A percentile compares a stretch with the other conserved stretches of the same genome.
phyloP scores from a whole-genome alignment of 768 basidiomycete species.

The Phylloporus arenicola region DNA sequence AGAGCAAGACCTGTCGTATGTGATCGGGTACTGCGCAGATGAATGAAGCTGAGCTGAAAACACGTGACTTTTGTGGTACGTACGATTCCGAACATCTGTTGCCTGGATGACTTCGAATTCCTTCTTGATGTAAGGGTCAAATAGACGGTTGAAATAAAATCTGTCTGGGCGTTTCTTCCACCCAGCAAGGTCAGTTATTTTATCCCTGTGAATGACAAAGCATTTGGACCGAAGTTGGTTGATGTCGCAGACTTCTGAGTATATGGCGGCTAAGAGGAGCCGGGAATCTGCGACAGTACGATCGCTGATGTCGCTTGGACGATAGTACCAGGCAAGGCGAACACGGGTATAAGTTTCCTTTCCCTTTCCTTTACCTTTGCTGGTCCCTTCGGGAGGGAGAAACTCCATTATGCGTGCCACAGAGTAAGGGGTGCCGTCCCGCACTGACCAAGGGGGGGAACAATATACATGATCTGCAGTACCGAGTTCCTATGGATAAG shows the following conservation, averaged over 20 bases:
- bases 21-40: constrained; percentile 65
- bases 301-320: constrained; percentile 92
- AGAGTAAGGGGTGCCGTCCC: constrained; percentile 93
- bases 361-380: constrained; percentile 61
- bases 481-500: constrained; percentile 27
- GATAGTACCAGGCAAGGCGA: constrained; percentile 93
- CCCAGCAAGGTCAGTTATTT: constrained; percentile 85
- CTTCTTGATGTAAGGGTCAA: constrained; percentile 96
- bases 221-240: constrained; percentile 90
- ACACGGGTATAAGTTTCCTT: constrained; percentile 75
- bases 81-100: constrained; percentile 83
- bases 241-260: constrained; percentile 93
- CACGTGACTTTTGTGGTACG: constrained; percentile 31
- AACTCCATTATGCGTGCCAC: constrained; percentile 98
- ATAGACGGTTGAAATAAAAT: constrained; percentile 94
- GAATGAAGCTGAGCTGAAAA: constrained; percentile 10
- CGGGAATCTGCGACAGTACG: constrained; percentile 87
- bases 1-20: constrained; percentile 69
- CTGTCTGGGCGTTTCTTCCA: constrained; percentile 94
- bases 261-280: constrained; percentile 90
- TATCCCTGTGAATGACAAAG: constrained; percentile 91
- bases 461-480: constrained; percentile 91
- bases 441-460: constrained; percentile 85
- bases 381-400: constrained; percentile 69
- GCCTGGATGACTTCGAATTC: constrained; percentile 95